phyloP scores from a whole-genome alignment of 192 early-diverging fungal species.

The Lobosporangium transversale region DNA sequence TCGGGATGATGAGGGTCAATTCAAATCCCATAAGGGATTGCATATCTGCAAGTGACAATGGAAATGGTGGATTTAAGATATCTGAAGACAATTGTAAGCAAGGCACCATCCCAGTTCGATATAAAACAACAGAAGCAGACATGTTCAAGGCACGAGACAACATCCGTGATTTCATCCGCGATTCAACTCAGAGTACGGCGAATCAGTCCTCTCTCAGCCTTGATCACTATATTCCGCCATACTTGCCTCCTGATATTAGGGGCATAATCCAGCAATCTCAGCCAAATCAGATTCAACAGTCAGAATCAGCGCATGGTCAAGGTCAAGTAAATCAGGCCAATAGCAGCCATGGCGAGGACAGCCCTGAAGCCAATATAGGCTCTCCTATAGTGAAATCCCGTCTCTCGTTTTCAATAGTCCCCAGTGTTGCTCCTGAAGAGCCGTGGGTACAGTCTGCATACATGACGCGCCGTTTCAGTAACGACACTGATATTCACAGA shows the following conservation, averaged over 20 bases:
- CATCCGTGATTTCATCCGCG: neutral
- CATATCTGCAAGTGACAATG: constrained; percentile 34
- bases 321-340: too few species aligned
- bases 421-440: neutral
- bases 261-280: neutral
- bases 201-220: constrained; percentile 27
- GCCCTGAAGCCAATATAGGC: too few species aligned
- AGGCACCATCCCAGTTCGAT: neutral
- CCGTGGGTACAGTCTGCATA: constrained; percentile 42
- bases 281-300: neutral
- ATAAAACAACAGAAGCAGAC: neutral
- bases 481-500: too few species aligned
- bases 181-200: constrained; percentile 23
- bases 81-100: constrained; percentile 2
- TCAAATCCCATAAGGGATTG: constrained; percentile 29
- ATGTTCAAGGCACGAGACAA: neutral
- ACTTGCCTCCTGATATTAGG: constrained; percentile 6
- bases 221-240: constrained; percentile 21
- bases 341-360: too few species aligned
- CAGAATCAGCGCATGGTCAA: too few species aligned
- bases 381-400: too few species aligned
- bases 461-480: constrained; percentile 44
- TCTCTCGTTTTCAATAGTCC: too few species aligned
- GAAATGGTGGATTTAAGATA: neutral
- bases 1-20: constrained; percentile 46